Evolutionary conservation across 2,329 filamentous ascomycete genomes (phyloP).

Genomic region (Apiospora rasikravindrae): DNA sequence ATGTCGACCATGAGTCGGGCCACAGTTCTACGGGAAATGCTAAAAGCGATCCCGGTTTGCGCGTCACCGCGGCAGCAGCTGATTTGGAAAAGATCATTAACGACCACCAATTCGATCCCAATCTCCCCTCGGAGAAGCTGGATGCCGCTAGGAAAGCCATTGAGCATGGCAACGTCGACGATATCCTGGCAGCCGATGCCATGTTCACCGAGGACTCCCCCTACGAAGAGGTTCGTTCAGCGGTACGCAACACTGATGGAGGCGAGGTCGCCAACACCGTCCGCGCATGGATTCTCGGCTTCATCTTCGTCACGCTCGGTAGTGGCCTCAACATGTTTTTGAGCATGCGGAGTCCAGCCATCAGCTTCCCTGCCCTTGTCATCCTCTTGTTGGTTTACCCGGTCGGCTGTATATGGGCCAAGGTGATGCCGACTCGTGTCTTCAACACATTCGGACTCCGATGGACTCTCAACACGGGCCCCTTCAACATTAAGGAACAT

Average conservation of each 20-base stretch:
- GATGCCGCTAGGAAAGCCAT: slow-evolving; percentile 39
- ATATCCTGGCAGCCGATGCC: slow-evolving; percentile 39
- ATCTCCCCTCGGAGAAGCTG: slow-evolving; percentile 40
- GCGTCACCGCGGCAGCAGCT: slow-evolving; percentile 31
- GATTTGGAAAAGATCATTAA: slow-evolving; percentile 39
- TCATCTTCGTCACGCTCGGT: slow-evolving; percentile 49
- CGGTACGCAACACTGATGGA: slow-evolving; percentile 51
- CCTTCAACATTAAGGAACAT: slow-evolving; percentile 54
- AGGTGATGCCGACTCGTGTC: slow-evolving; percentile 45
- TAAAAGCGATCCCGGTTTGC: slow-evolving; percentile 8
- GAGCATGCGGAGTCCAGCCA: slow-evolving; percentile 40
- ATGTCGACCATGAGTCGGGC: background rate
- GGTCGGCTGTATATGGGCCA: slow-evolving; percentile 50
- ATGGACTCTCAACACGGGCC: slow-evolving; percentile 51
- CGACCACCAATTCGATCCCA: slow-evolving; percentile 42
- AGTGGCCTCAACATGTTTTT: slow-evolving; percentile 46
- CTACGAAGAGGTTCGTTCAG: slow-evolving; percentile 47
- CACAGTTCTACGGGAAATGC: background rate
- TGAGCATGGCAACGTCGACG: slow-evolving; percentile 37
- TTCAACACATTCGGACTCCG: slow-evolving; percentile 48
- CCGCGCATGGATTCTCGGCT: slow-evolving; percentile 50
- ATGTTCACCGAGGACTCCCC: slow-evolving; percentile 44
- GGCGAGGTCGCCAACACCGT: slow-evolving; percentile 49
- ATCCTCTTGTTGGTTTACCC: slow-evolving; percentile 49
- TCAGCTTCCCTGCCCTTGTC: slow-evolving; percentile 46